Evolutionary conservation across 352 stramenopile species (phyloP), one percentile per base, ranked within the genome.

Genomic region (Phytophthora lateralis): DNA sequence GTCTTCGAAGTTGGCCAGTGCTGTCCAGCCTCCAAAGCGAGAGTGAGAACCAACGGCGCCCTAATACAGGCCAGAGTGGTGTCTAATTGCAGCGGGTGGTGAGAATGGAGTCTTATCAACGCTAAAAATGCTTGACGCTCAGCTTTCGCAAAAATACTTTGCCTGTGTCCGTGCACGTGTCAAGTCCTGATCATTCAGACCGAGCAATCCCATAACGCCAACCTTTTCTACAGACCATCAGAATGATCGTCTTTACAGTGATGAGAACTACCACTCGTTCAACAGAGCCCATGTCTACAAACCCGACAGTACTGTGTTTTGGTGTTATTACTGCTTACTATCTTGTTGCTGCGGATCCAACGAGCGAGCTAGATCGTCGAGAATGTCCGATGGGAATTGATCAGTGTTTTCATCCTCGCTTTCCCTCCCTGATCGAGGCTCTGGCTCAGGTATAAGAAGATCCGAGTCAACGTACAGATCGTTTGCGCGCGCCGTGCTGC

Each of bases 401-500:
- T 73, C 66, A 1, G 35, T 6, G 24, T 58, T 51, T 41, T 74
- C 60, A 18, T 71, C 66, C 15, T 74, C 60, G 27, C 61, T 67
- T 48, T 70, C 59, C 17, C 50, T 30, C 17, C 0, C 12, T 3
- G 41, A 42, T 3, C 61, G 55, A 43, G 41, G 29, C 9, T 65
- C 62, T 10, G 42, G 69, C 17, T 73, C 65, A 9, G 47, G 42
- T 1, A 17, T 55, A 11, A 63, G 12, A 2, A 62, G 32, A 12
- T 55, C 20, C 0, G 60, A 26, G 32, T 73, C 48, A 6, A 60
- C 35, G 15, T 29, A 45, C 27, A 42, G 5, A n/a, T 71, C 63
- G 15, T 44, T 60, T 3, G 30, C 14, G 15, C 50, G 50, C 9
- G 52, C 32, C 6, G 39, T 35, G 27, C 53, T 73, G 14, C 65